phyloP scores from a whole-genome alignment of 192 early-diverging fungal genomes.

The Linnemannia exigua region DNA sequence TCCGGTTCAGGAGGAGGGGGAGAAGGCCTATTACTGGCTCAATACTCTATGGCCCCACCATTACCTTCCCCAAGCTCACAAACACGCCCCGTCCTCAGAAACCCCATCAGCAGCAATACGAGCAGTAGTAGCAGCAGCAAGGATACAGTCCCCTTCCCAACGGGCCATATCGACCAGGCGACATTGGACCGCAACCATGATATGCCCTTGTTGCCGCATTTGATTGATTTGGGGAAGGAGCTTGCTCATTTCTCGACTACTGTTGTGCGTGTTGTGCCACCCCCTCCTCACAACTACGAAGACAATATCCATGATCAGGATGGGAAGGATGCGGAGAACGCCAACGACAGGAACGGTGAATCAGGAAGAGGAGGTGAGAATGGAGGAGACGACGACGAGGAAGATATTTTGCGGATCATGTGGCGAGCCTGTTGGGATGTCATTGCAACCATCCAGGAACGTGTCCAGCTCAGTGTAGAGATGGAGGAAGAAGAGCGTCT shows the following conservation, averaged over 20 bases:
- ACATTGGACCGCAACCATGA: constrained; percentile 30
- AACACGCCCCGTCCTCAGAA: neutral
- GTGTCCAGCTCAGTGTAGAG: constrained; percentile 35
- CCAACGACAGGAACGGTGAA: neutral
- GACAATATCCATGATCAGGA: neutral
- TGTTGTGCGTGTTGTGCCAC: constrained; percentile 24
- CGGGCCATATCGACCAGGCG: constrained; percentile 16
- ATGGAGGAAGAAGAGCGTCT: constrained; percentile 26
- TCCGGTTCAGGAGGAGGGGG: neutral
- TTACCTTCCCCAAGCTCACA: constrained; percentile 29
- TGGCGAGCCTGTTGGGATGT: constrained; percentile 38
- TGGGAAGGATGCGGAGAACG: neutral
- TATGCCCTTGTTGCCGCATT: constrained; percentile 38
- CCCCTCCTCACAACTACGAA: neutral
- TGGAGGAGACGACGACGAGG: neutral
- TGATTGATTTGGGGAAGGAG: constrained; percentile 51
- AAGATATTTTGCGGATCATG: constrained; percentile 28
- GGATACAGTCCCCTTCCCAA: constrained; percentile 4
- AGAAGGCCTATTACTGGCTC: neutral
- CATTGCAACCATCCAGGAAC: constrained; percentile 26
- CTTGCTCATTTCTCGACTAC: constrained; percentile 44
- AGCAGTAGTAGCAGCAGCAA: neutral
- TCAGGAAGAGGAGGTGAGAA: neutral
- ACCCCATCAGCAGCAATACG: neutral
- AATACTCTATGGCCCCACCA: constrained; percentile 3